phyloP scores from a whole-genome alignment of 2,329 filamentous ascomycete genomes.

The Arachnomyces sp. region DNA sequence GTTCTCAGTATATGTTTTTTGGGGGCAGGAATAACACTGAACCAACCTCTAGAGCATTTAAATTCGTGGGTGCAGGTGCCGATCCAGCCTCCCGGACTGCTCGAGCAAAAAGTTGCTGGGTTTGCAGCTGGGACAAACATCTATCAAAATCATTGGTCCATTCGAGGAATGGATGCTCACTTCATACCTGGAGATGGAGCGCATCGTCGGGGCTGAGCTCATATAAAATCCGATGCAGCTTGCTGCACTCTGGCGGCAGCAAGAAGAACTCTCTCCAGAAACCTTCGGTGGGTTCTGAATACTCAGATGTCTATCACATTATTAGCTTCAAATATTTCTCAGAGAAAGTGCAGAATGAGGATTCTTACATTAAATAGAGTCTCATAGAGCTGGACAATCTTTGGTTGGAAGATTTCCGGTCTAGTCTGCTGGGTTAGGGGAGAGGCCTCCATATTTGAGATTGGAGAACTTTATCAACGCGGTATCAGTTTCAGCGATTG shows the following conservation, averaged over 20 bases:
- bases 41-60: slow-evolving; percentile 75
- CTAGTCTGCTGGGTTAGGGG: slow-evolving; percentile 87
- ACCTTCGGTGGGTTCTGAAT: slow-evolving; percentile 67
- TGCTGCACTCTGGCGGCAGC: slow-evolving; percentile 65
- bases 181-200: slow-evolving; percentile 60
- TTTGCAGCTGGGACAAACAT: slow-evolving; percentile 47
- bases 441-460: slow-evolving; percentile 66
- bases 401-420: slow-evolving; percentile 86
- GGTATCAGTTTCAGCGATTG: no score
- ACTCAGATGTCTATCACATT: slow-evolving; percentile 53
- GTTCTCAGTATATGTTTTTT: slow-evolving; percentile 27
- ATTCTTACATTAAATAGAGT: slow-evolving; percentile 59
- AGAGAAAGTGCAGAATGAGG: no score
- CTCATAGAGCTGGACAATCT: slow-evolving; percentile 86
- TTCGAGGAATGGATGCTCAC: neutral
- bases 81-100: slow-evolving; percentile 63
- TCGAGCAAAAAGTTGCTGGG: slow-evolving; percentile 68
- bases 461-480: no score
- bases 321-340: slow-evolving; percentile 10
- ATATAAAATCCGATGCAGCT: slow-evolving; percentile 62
- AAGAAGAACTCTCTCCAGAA: slow-evolving; percentile 98
- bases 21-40: neutral
- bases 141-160: neutral
- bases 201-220: slow-evolving; percentile 67
- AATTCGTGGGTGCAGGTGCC: slow-evolving; percentile 54